Base-by-base conservation (phyloP, 305 asterid species). In the Fraxinus platypoda region DNA sequence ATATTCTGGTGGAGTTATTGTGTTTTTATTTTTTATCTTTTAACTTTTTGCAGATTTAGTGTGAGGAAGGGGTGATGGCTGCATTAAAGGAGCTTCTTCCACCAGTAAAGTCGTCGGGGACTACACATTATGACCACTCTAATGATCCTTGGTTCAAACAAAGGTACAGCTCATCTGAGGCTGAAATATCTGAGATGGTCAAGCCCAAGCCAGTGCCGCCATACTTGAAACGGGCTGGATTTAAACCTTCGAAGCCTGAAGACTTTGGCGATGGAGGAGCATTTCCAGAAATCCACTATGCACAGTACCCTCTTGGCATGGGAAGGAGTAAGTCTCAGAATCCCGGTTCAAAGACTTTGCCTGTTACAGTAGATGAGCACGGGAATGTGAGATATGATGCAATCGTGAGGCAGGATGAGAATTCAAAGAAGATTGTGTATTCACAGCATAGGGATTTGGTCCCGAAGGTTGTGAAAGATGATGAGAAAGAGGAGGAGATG, bases 261-360 rank as follows among this genome's bases (percentile, higher is more conserved):
- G 97, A 94, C 78, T 94, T 90, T 76, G 98, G 97, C 0, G 94
- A 93, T 90, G 98, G 98, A 25, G 97, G 98, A 74, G 97, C 97
- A 1, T 94, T 94, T 75, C 98, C 98, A 0, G 57, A 94, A 83
- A 90, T 94, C 34, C 97, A 91, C 34, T 90, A 87, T 43, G 96
- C 57, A 46, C 57, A 46, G 57, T 46, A 46, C 19, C 57, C 57
- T 13, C 57, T 46, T 46, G 57, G 57, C 13, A 46, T 46, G 97
- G 98, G 97, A 7, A 86, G 92, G 73, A 88, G 77, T 38, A 90
- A 77, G 77, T 87, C 85, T 52, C 87, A 87, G 82, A 94, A 93
- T 78, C 88, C 93, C 0, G 92, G 93, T 23, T 84, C 75, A 2
- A 91, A 90, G 75, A 94, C 95, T 71, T 81, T 94, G 84, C 97